Evolutionary conservation across 495 filamentous ascomycete species (phyloP).

Genomic region (Aspergillus nanangensis): DNA sequence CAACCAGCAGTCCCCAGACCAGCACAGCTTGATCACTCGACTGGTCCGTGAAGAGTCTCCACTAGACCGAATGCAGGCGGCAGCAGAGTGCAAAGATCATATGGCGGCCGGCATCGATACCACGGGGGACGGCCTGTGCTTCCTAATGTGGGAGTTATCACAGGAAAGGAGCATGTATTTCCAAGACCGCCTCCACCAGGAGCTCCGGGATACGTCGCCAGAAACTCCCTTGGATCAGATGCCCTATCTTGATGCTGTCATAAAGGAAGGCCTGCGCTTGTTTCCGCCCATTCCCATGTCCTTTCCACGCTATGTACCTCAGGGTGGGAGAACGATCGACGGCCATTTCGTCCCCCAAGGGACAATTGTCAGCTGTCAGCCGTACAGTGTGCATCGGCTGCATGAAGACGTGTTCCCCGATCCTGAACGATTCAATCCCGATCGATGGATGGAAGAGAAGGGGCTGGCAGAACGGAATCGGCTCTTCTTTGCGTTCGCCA

Average conservation of each 20-base stretch:
- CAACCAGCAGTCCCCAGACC: too few relatives aligned
- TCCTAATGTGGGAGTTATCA: slow-evolving; percentile 64
- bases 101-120: slow-evolving; percentile 63
- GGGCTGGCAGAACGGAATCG: slow-evolving; percentile 37
- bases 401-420: slow-evolving; percentile 51
- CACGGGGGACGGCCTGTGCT: slow-evolving; percentile 60
- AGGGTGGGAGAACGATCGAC: slow-evolving; percentile 31
- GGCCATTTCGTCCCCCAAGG: slow-evolving; percentile 50
- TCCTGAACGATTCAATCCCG: slow-evolving; percentile 53
- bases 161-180: slow-evolving; percentile 39
- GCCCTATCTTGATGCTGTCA: slow-evolving; percentile 56
- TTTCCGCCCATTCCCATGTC: slow-evolving; percentile 65
- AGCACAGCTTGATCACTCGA: too few relatives aligned
- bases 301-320: slow-evolving; percentile 56
- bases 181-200: slow-evolving; percentile 44
- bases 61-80: slow-evolving; percentile 23
- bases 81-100: slow-evolving; percentile 46
- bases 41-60: too few relatives aligned
- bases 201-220: slow-evolving; percentile 30
- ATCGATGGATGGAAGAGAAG: slow-evolving; percentile 56
- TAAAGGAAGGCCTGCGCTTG: slow-evolving; percentile 55
- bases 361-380: slow-evolving; percentile 61
- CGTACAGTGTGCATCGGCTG: slow-evolving; percentile 62
- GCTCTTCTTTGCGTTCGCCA: slow-evolving; percentile 42
- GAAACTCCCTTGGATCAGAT: slow-evolving; percentile 44